Evolutionary conservation across 768 basidiomycete genomes (phyloP).

Genomic region (Bullera alba): DNA sequence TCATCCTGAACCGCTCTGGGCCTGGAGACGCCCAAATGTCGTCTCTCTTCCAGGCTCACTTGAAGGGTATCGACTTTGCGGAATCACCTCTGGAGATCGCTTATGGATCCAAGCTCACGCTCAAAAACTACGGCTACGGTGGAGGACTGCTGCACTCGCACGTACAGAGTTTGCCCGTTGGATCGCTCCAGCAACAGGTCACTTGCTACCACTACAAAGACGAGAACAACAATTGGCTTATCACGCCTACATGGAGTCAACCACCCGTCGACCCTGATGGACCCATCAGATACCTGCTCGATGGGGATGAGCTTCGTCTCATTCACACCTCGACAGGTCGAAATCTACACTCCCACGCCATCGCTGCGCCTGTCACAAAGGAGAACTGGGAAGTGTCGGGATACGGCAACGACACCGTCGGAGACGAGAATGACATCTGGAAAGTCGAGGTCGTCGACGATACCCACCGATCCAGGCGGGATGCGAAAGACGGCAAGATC

Average conservation of each 20-base stretch:
- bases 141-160: conserved; percentile 96
- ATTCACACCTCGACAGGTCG: conserved; percentile 74
- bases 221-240: conserved; percentile 84
- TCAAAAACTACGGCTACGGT: conserved; percentile 97
- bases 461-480: conserved; percentile 56
- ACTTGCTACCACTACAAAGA: conserved; percentile 99
- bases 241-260: conserved; percentile 77
- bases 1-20: conserved; percentile 86
- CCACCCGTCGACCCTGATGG: conserved; percentile 58
- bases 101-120: conserved; percentile 77
- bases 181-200: conserved; percentile 89
- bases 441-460: conserved; percentile 90
- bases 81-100: conserved; percentile 89
- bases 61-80: conserved; percentile 89
- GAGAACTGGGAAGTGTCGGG: conserved; percentile 85
- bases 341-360: conserved; percentile 83
- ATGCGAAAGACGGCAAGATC: conserved; percentile 57
- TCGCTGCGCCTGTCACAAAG: conserved; percentile 83
- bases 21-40: conserved; percentile 99
- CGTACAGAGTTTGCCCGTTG: conserved; percentile 86
- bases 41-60: conserved; percentile 93
- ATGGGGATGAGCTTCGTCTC: conserved; percentile 75
- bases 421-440: conserved; percentile 88
- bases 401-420: conserved; percentile 83
- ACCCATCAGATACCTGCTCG: conserved; percentile 59